A percentile compares a stretch with the other conserved stretches of the same genome.
Evolutionary conservation across 345 rosid species (phyloP).

Genomic region (Pistacia vera): DNA sequence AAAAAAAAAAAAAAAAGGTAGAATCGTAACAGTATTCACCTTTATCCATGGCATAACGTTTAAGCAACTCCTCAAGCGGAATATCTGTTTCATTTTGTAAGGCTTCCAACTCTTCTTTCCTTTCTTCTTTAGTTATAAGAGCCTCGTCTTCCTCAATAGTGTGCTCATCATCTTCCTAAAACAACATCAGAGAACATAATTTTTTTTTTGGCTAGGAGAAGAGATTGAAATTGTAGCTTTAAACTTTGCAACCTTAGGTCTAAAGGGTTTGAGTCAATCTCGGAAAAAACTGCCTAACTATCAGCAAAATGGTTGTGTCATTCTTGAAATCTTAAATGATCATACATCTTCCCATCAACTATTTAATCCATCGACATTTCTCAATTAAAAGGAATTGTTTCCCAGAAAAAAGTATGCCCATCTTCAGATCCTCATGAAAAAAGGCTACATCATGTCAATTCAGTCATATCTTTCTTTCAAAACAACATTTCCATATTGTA

Average conservation of each 20-base stretch:
- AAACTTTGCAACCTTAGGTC: background rate
- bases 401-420: background rate
- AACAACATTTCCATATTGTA: background rate
- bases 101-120: constrained; percentile 91
- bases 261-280: background rate
- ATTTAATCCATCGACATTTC: background rate
- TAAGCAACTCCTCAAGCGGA: constrained; percentile 88
- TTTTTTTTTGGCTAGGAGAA: background rate
- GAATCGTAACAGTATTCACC: constrained; percentile 37
- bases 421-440: constrained; percentile 7
- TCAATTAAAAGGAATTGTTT: background rate
- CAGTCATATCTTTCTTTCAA: background rate
- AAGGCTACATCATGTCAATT: background rate
- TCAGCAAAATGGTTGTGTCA: constrained; percentile 1
- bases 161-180: constrained; percentile 98
- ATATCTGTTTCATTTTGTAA: constrained; percentile 77
- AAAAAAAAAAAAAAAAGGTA: background rate
- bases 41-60: constrained; percentile 52
- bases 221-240: background rate
- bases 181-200: constrained; percentile 29
- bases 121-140: constrained; percentile 77
- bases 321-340: background rate
- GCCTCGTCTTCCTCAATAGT: constrained; percentile 97
- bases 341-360: background rate
- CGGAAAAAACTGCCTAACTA: constrained; percentile 5